Conservation (phyloP, 2,329 filamentous ascomycete species). For the Phialophora verrucosa region DNA sequence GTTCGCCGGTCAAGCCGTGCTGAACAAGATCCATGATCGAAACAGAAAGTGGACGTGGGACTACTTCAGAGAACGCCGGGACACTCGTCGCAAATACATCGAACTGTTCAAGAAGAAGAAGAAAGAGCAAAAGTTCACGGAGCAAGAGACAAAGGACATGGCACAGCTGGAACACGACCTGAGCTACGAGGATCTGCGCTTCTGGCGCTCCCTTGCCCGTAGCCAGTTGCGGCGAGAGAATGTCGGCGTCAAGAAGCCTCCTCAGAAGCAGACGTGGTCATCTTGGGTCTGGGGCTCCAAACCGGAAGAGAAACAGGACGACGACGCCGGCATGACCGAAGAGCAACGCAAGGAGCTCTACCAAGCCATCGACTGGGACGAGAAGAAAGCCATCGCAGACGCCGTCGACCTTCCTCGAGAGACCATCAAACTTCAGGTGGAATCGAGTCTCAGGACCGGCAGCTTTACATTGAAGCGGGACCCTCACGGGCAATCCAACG, state of each 20-base stretch:
- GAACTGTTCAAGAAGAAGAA: conserved; percentile 95
- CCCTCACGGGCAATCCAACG: conserved; percentile 75
- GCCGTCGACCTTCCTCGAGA: conserved; percentile 89
- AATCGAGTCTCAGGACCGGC: conserved; percentile 90
- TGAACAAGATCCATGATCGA: conserved; percentile 91
- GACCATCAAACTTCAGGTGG: conserved; percentile 88
- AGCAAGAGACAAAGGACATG: conserved; percentile 74
- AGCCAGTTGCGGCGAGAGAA: conserved; percentile 97
- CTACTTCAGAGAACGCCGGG: conserved; percentile 89
- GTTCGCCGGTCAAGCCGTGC: conserved; percentile 87
- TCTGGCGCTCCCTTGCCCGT: conserved; percentile 92
- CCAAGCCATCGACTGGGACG: conserved; percentile 96
- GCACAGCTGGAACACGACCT: conserved; percentile 83
- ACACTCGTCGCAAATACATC: conserved; percentile 88
- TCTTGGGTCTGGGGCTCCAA: conserved; percentile 91
- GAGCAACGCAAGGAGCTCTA: conserved; percentile 97
- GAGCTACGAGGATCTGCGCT: conserved; percentile 91
- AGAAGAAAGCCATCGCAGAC: conserved; percentile 87
- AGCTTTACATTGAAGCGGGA: conserved; percentile 93
- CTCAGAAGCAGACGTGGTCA: conserved; percentile 79
- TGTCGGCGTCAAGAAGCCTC: conserved; percentile 76
- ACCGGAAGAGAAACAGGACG: conserved; percentile 63
- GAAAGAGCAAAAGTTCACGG: conserved; percentile 69
- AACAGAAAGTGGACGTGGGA: conserved; percentile 96
- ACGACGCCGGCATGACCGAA: conserved; percentile 89